These are phyloP conservation scores for Aureobasidium sp. DNA, from an alignment of 2,329 filamentous ascomycete species.

Conservation along the genomic window DNA sequence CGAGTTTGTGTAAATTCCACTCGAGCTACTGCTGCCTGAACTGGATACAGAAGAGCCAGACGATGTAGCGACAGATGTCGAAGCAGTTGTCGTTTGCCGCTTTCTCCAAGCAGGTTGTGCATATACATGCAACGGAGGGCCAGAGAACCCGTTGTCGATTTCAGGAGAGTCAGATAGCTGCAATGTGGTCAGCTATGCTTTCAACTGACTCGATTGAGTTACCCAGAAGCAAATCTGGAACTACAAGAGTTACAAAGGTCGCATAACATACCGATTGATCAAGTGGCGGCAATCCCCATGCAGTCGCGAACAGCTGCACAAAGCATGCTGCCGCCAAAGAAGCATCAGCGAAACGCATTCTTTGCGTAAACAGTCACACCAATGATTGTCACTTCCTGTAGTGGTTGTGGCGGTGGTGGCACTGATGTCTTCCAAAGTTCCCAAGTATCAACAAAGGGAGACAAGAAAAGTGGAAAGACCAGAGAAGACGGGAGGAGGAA, in stretches of 20 bases:
- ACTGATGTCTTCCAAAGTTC: no score
- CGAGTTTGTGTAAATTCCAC: neutral
- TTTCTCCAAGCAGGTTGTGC: neutral
- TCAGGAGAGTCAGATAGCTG: neutral
- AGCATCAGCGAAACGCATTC: neutral
- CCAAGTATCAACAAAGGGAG: no score
- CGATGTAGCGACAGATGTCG: neutral
- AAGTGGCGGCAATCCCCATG: neutral
- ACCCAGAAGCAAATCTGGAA: neutral
- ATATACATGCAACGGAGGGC: neutral
- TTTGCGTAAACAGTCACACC: neutral
- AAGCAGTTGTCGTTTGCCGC: neutral
- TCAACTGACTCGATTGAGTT: neutral
- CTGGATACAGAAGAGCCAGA: neutral
- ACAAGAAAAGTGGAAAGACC: no score
- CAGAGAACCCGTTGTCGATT: neutral
- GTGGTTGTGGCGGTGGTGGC: no score
- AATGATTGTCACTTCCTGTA: neutral
- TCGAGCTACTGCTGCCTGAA: neutral
- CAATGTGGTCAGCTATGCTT: neutral
- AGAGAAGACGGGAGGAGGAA: neutral
- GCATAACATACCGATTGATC: neutral
- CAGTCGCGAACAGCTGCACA: constrained; percentile 1
- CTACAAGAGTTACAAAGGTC: neutral
- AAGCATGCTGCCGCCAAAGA: neutral